phyloP scores from a whole-genome alignment of 164 flowering plant species.

The Hamamelis virginiana region DNA sequence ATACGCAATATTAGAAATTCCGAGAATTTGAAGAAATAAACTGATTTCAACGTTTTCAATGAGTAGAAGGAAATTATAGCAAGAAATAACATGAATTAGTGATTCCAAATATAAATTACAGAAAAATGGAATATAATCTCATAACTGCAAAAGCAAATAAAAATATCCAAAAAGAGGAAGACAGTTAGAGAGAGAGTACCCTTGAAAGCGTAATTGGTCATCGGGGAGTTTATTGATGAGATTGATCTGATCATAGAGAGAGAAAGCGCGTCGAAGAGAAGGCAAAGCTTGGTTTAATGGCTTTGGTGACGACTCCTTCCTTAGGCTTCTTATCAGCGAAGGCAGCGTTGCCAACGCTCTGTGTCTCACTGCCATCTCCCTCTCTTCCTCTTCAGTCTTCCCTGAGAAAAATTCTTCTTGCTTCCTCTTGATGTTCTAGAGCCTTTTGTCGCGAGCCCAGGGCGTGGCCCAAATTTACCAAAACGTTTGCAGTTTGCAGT shows the following conservation, averaged over 20 bases:
- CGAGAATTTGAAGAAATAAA: too few relatives aligned
- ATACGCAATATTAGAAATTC: too few relatives aligned
- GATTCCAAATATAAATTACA: not conserved
- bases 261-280: conserved; percentile 83
- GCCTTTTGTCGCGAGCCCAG: too few relatives aligned
- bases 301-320: conserved; percentile 35
- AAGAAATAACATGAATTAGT: not conserved
- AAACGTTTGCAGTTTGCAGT: too few relatives aligned
- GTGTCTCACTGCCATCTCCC: conserved; percentile 43
- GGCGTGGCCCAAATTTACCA: too few relatives aligned
- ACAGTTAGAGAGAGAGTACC: conserved; percentile 29
- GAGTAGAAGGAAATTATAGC: too few relatives aligned
- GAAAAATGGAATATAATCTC: not conserved
- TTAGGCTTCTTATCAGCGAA: conserved; percentile 43
- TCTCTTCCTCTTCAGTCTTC: not conserved
- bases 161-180: not conserved
- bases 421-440: too few relatives aligned
- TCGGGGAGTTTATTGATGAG: conserved; percentile 85
- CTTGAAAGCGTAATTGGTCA: conserved; percentile 86
- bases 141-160: not conserved
- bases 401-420: too few relatives aligned
- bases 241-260: conserved; percentile 95
- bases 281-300: conserved; percentile 41
- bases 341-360: conserved; percentile 58
- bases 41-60: too few relatives aligned